phyloP scores from a whole-genome alignment of 805 yeast genomes.

The Nakazawaea siamensis region DNA sequence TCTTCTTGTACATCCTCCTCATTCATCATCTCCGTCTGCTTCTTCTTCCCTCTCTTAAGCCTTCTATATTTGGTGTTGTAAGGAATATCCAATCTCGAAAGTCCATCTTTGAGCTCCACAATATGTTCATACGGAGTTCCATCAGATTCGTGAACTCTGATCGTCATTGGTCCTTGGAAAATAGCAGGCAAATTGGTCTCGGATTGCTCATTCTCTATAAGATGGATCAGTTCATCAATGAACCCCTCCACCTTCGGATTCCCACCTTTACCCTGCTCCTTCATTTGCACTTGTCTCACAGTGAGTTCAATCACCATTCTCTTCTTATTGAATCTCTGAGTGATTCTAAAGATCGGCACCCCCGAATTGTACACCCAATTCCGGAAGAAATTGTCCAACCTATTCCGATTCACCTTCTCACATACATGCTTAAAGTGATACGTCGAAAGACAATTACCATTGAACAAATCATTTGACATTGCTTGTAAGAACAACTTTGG shows the following conservation, averaged over 20 bases:
- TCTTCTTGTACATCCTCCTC: constrained; percentile 26
- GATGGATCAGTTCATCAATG: constrained; percentile 34
- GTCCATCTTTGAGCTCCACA: constrained; percentile 78
- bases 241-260: constrained; percentile 19
- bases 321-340: constrained; percentile 90
- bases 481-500: constrained; percentile 90
- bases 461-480: constrained; percentile 86
- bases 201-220: constrained; percentile 32
- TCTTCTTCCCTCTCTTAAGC: constrained; percentile 49
- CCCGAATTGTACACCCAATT: constrained; percentile 94
- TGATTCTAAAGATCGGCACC: constrained; percentile 78
- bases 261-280: constrained; percentile 32
- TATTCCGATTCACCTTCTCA: constrained; percentile 86
- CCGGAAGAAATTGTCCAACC: constrained; percentile 73
- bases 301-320: constrained; percentile 92
- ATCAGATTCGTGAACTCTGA: constrained; percentile 94
- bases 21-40: constrained; percentile 32
- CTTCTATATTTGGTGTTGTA: constrained; percentile 91
- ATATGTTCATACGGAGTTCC: constrained; percentile 99
- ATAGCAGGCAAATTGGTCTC: constrained; percentile 34
- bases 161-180: constrained; percentile 93
- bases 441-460: constrained; percentile 68
- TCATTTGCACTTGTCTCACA: constrained; percentile 79
- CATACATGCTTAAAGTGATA: constrained; percentile 88
- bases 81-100: constrained; percentile 85